Conservation (phyloP, 495 filamentous ascomycete genomes). For the Podospora sp. region DNA sequence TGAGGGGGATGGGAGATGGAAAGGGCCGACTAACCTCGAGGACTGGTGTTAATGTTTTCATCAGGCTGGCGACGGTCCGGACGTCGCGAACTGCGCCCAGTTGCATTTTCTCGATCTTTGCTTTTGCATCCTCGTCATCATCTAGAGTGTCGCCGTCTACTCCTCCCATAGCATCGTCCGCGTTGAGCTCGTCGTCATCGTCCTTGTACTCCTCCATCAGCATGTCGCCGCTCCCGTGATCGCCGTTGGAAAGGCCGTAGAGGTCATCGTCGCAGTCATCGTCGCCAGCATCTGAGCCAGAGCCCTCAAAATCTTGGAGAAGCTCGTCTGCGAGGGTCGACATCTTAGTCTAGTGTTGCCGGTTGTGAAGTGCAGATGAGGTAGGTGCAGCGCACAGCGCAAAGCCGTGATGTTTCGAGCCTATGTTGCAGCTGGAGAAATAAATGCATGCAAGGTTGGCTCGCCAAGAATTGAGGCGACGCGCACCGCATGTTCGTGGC, state of each 20-base stretch:
- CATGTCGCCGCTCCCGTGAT: constrained; percentile 30
- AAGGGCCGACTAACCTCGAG: constrained; percentile 65
- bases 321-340: constrained; percentile 80
- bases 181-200: constrained; percentile 44
- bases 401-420: not conserved
- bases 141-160: constrained; percentile 47
- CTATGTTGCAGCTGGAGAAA: not conserved
- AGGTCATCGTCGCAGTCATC: constrained; percentile 53
- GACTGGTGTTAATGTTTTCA: constrained; percentile 76
- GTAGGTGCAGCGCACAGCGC: not conserved
- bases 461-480: not conserved
- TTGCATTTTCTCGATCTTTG: constrained; percentile 78
- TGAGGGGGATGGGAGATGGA: constrained; percentile 14
- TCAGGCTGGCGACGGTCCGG: constrained; percentile 70
- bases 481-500: not conserved
- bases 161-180: constrained; percentile 58
- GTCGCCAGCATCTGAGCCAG: constrained; percentile 61
- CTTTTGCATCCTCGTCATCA: constrained; percentile 70
- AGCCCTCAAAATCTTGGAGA: constrained; percentile 87
- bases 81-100: constrained; percentile 71
- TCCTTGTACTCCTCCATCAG: constrained; percentile 35
- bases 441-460: not conserved
- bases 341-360: constrained; percentile 51
- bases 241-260: constrained; percentile 27
- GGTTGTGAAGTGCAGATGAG: constrained; percentile 1